Base-by-base conservation (phyloP, 1,284 basidiomycete species). In the Amylostereum areolatum region DNA sequence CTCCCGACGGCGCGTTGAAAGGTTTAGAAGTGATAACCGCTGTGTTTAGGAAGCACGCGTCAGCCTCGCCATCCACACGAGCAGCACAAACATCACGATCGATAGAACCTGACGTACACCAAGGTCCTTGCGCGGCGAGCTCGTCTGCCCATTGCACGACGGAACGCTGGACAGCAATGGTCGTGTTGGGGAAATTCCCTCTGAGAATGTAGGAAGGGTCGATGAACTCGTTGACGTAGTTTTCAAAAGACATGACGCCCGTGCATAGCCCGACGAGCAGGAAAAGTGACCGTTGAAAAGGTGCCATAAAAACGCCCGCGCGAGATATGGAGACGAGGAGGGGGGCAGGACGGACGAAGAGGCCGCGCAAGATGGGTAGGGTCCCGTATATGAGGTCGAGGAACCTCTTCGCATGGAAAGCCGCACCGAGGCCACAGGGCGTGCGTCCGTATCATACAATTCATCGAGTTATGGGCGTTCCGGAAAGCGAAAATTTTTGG, bases 181-280 rank as follows among this genome's bases (percentile, higher is more conserved):
- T 79, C 44, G 68, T 63, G 8, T 61, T 56, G 29, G 60, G 63
- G 55, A 70, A 76, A 12, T 68, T 62, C 46, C 66, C 66, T 6
- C 63, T 56, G 6, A 79, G 59, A 47, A 81, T 70, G 55, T 68
- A 73, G 47, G 69, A 62, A 0, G 79, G 78, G 54, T 77, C 69
- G 46, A 80, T 66, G 52, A 79, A 82, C 46, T 78, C 75, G 56
- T 78, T 78, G 10, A 72, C 72, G 52, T 81, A 81, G n/a, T 42
- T 45, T 4, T 42, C 43, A n/a, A 53, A 48, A 35, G 52, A 53
- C 32, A n/a, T 46, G 43, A 53, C 39, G n/a, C 33, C 46, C 39
- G 28, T 29, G 10, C 25, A 24, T 11, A 41, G 27, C 28, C 25
- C 27, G 35, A 39, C 30, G 24, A 51, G 32, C n/a, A 50, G 45